Evolutionary conservation across 306 rosid genomes (phyloP), one percentile per base, ranked within the genome.

Genomic region (Quercus robur): DNA sequence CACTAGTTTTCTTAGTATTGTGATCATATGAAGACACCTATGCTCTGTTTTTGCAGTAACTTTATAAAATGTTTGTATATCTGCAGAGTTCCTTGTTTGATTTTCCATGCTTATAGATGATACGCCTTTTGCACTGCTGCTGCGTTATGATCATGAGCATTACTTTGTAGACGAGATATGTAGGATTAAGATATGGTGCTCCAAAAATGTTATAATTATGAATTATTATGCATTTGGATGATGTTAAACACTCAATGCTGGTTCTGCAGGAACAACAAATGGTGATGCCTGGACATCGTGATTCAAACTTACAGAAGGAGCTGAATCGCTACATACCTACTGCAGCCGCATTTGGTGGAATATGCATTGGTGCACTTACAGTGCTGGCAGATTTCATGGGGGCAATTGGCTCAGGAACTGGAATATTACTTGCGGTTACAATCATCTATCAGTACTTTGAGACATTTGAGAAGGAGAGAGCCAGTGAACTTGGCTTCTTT

Each of bases 341-440:
- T 0, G 94, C 97, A 0, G 90, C 93, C 1, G 93, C 89, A 1
- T 88, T 88, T 11, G 94, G 94, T 57, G 94, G 97, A 67, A 84
- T 92, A 18, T 88, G 97, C 84, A 90, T 92, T 0, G 93, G 97
- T 73, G 94, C 93, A 13, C 71, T 92, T 61, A 90, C 97, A 1
- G 94, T 90, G 86, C 63, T 88, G 84, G 94, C 94, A 1, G 97
- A 90, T 80, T 87, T 92, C 75, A 88, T 85, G 93, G 97, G 93
- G 1, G 93, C 94, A 41, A 90, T 88, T 41, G 94, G 94, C 9
- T 87, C 92, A 2, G 94, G 94, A 49, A 90, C 93, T 2, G 92
- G 94, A 20, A 86, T 86, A 52, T 78, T 90, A 5, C 92, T 92
- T 66, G 97, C 94, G 2, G 93, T 87, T 26, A 92, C 94, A 23